Percentiles rank a stretch among this genome's conserved stretches.
Conservation (phyloP, 306 rosid genomes). For the Prunus mira region DNA sequence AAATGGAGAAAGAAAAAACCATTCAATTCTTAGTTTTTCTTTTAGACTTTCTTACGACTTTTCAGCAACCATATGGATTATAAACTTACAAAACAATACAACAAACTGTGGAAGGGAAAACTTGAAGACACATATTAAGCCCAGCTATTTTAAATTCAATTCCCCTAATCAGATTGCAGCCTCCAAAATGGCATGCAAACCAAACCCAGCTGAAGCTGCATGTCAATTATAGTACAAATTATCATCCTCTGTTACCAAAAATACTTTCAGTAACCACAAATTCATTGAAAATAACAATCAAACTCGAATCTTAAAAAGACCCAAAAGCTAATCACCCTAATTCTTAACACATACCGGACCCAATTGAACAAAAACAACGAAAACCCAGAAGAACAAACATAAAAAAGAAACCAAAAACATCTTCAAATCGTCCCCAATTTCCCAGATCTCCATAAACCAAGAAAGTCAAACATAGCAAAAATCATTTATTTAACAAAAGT, state of each 20-base stretch:
- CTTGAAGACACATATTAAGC: neutral
- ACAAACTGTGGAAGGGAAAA: neutral
- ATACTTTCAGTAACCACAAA: neutral
- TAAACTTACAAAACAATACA: neutral
- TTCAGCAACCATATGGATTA: neutral
- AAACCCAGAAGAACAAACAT: constrained; percentile 11
- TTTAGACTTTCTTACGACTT: neutral
- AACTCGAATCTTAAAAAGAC: constrained; percentile 4
- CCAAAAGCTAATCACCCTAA: constrained; percentile 12
- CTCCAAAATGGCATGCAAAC: neutral
- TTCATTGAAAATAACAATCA: constrained; percentile 9
- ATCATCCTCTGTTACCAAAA: neutral
- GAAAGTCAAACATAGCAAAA: neutral
- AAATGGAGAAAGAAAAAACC: neutral
- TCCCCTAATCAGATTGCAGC: neutral
- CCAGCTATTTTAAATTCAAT: neutral
- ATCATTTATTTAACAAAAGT: constrained; percentile 1
- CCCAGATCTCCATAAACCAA: constrained; percentile 38
- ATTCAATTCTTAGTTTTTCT: neutral
- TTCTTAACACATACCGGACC: neutral
- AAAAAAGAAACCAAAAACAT: neutral
- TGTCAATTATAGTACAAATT: neutral
- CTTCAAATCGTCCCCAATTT: constrained; percentile 15
- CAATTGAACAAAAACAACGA: constrained; percentile 7
- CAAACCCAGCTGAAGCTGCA: neutral